Base-by-base conservation (phyloP, 169 alveolate genomes). In the Fabrea salina region DNA sequence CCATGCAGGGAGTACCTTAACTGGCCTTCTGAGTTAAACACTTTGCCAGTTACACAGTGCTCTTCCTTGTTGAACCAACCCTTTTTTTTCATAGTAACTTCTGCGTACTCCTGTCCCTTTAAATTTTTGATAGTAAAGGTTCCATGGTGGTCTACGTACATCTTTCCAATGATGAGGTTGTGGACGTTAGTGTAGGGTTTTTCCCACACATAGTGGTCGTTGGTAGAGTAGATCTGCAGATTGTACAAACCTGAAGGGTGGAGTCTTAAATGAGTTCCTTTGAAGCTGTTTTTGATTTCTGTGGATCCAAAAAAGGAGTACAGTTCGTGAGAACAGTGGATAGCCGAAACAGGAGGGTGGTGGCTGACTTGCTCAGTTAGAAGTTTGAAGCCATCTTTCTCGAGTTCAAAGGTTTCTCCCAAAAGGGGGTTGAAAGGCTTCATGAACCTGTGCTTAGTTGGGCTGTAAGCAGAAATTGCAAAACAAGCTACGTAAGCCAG, bases 321-420 rank as follows among this genome's bases (percentile, higher is more conserved):
- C 49, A 5, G 6, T 5, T 7, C 8, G 49, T 59, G 72, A 70
- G 85, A 90, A 59, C 97, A 94, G 85, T 95, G 97, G 85, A 91
- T 94, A 1, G 99, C 99, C 7, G 97, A 86, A 19, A 97, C 93
- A 4, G 99, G 99, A 1, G 99, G 99, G 75, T 97, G 99, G 79
- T 97, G 99, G 32, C 89, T 61, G 3, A 94, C 96, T 77, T 97
- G 99, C 68, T 97, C 99, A 11, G 98, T 95, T 33, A 97, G 59
- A 78, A 92, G 91, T 71, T 88, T 6, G 49, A 25, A 59, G 25
- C 7, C 41, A 19, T 25, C 47, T 32, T 33, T 51, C 30, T 72
- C 72, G 56, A 95, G 82, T 82, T 98, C 99, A 90, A 85, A 98
- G 7, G 99, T 98, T 84, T 98, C 99, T 4, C 99, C 99, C 27